A percentile compares a stretch with the other conserved stretches of the same genome.
Conservation (phyloP, 2,329 filamentous ascomycete genomes). For the Cladosporium sp. region DNA sequence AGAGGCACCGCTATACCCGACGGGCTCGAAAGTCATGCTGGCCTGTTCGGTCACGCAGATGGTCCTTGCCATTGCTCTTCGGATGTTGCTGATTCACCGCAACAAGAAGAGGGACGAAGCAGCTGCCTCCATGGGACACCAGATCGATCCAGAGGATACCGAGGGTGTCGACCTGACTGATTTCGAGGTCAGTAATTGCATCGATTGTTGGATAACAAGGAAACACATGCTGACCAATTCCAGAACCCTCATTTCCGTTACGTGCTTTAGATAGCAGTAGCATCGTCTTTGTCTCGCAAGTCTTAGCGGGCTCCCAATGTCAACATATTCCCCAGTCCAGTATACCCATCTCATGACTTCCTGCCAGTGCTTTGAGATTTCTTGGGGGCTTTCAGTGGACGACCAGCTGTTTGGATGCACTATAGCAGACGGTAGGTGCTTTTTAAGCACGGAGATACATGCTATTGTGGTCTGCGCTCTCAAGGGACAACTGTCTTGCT, state of each 20-base stretch:
- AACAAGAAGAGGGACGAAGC: constrained; percentile 38
- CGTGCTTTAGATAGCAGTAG: background rate
- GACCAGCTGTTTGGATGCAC: too few species aligned
- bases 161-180: constrained; percentile 35
- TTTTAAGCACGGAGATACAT: too few species aligned
- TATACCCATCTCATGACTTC: too few species aligned
- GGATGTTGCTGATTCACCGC: constrained; percentile 34
- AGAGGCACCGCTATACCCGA: constrained; percentile 47
- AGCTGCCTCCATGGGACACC: constrained; percentile 12
- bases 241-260: constrained; percentile 10
- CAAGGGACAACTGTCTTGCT: too few species aligned
- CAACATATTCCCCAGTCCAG: too few species aligned
- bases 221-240: background rate
- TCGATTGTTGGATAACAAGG: background rate
- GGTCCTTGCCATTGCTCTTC: constrained; percentile 32
- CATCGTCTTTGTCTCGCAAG: too few species aligned
- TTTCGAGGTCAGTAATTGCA: constrained; percentile 29
- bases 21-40: constrained; percentile 49
- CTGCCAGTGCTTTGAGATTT: too few species aligned
- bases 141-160: constrained; percentile 23
- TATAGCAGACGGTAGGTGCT: too few species aligned
- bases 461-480: too few species aligned
- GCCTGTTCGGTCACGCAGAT: constrained; percentile 43
- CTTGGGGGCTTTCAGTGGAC: too few species aligned
- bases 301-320: too few species aligned